Conservation (phyloP, 352 stramenopile species). For the Plasmopara viticola region DNA sequence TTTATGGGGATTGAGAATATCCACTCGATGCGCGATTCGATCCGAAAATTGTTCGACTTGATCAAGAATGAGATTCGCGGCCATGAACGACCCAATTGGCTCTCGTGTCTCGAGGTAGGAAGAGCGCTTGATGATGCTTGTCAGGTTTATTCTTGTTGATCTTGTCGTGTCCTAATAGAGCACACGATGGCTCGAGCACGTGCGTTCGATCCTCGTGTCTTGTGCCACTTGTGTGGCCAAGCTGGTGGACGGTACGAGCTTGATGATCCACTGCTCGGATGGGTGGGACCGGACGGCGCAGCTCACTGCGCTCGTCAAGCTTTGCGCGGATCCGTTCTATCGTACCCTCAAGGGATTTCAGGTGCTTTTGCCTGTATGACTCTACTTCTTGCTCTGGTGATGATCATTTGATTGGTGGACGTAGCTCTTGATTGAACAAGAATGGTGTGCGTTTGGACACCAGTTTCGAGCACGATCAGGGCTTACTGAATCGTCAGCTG, state of each 20-base stretch:
- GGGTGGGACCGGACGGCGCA: conserved; percentile 98
- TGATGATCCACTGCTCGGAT: conserved; percentile 98
- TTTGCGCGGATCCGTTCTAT: conserved; percentile 97
- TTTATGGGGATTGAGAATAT: conserved; percentile 92
- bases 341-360: conserved; percentile 95
- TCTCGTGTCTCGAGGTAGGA: conserved; percentile 66
- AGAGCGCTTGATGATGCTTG: conserved; percentile 1
- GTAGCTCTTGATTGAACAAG: conserved; percentile 94
- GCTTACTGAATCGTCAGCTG: conserved; percentile 44
- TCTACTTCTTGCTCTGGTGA: background rate
- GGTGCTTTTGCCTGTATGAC: conserved; percentile 8
- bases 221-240: conserved; percentile 91
- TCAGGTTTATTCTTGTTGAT: background rate
- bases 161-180: conserved; percentile 27
- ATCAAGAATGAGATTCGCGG: conserved; percentile 81
- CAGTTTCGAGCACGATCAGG: conserved; percentile 92
- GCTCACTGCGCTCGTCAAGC: conserved; percentile 91
- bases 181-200: conserved; percentile 76
- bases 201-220: conserved; percentile 74
- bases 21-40: conserved; percentile 86
- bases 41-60: conserved; percentile 73
- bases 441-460: conserved; percentile 99
- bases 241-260: conserved; percentile 83
- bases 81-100: conserved; percentile 75
- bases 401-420: background rate